Conservation (phyloP, 139 green algal species). For the Gonium pectorale region DNA sequence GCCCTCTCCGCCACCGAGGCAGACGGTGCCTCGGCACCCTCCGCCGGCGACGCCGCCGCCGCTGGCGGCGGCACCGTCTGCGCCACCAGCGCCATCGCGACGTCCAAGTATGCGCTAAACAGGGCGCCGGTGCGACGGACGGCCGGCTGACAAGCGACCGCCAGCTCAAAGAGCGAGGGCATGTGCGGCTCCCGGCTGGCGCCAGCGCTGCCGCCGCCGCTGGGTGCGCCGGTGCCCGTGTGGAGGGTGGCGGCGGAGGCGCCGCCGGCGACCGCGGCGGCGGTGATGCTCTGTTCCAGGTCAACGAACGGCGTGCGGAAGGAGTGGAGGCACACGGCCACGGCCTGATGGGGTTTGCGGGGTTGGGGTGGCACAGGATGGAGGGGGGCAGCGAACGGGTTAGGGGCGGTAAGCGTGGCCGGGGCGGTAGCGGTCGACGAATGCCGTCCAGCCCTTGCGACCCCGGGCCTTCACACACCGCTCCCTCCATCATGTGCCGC, state of each 20-base stretch:
- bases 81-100: neutral
- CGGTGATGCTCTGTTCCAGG: conserved; percentile 34
- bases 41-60: neutral
- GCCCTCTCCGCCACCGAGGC: neutral
- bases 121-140: neutral
- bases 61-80: neutral
- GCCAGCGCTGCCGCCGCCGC: neutral
- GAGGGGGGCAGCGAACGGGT: neutral
- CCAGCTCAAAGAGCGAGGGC: conserved; percentile 16
- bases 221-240: neutral
- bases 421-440: too few relatives aligned
- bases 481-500: neutral
- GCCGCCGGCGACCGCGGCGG: neutral
- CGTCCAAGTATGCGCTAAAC: neutral
- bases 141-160: neutral
- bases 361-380: neutral
- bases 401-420: too few relatives aligned
- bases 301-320: conserved; percentile 2
- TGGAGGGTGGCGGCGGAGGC: neutral
- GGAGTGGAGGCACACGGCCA: neutral
- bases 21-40: neutral
- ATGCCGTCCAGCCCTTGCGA: too few relatives aligned
- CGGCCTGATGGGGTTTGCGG: too few relatives aligned
- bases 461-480: too few relatives aligned
- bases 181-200: neutral